These are phyloP conservation scores for Saccharomycopsis sp. DNA, from an alignment of 805 yeast species.

Conservation along the genomic window DNA sequence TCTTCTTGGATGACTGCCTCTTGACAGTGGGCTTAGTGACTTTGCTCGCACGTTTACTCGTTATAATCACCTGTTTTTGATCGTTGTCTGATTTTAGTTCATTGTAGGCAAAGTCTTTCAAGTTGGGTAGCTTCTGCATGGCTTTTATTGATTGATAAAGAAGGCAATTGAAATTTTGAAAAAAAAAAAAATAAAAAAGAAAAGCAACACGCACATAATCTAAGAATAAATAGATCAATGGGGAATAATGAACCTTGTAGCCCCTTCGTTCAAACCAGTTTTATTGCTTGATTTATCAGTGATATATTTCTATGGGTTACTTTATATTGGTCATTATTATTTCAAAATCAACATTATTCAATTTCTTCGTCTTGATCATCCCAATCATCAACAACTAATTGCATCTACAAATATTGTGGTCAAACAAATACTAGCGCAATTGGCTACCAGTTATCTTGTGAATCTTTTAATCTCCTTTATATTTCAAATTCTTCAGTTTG, in stretches of 20 bases:
- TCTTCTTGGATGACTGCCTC: background rate
- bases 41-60: too few relatives aligned
- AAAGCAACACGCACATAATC: too few relatives aligned
- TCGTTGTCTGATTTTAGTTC: too few relatives aligned
- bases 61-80: too few relatives aligned
- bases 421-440: background rate
- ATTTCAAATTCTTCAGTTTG: background rate
- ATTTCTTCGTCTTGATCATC: background rate
- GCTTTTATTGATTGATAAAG: too few relatives aligned
- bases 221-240: too few relatives aligned
- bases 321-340: background rate
- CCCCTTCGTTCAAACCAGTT: background rate
- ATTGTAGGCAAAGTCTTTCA: too few relatives aligned
- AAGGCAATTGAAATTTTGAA: too few relatives aligned
- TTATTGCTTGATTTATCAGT: background rate
- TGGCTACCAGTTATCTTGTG: background rate
- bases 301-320: background rate
- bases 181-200: too few relatives aligned
- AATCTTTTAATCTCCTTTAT: background rate
- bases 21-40: background rate
- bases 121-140: too few relatives aligned
- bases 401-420: background rate
- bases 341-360: background rate
- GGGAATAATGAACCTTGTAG: background rate
- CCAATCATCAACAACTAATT: background rate